Base-by-base conservation (phyloP, 176 grass and related monocot genomes). In the Aechmea fasciata region DNA sequence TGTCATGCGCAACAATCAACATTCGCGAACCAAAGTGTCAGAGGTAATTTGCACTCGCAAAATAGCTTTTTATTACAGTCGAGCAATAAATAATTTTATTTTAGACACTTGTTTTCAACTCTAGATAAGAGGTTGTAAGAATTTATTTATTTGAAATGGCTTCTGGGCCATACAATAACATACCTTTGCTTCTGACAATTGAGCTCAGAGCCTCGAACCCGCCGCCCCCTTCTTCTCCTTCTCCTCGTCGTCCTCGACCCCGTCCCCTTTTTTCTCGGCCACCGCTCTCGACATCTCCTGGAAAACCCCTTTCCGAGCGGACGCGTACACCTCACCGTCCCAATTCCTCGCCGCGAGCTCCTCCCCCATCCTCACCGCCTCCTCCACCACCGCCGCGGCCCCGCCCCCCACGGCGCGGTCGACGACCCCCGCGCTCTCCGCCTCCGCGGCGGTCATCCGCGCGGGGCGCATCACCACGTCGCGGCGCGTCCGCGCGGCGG, bases 321-420 rank as follows among this genome's bases (percentile, higher is more conserved):
- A 87, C 1, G 81, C 53, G 69, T 96, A 96, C 9, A 91, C 85
- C 17, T 51, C 65, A n/a, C 81, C 84, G 51, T 96, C 72, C 92
- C 92, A 91, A 62, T 89, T 87, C 83, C 83, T 89, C 5, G 76
- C 83, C 2, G 89, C 88, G 52, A 96, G 70, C 71, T 92, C 78
- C 81, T 92, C 83, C 10, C 77, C 93, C 33, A 96, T 74, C 79
- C 62, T 89, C 68, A 96, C 29, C 6, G 84, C 93, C 76, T 89
- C 89, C 68, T 51, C 64, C 9, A 61, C 84, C 13, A 83, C 70
- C 1, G 86, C 81, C 84, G 91, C 85, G 1, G 71, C 64, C 12
- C 82, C 78, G 6, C 76, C 64, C 4, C 72, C 79, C 72, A 73
- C 83, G 59, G 87, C 83, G 47, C 76, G 67, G 73, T 96, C 88